Base-by-base conservation (phyloP, 2,329 filamentous ascomycete genomes). In the Plenodomus lindquistii region DNA sequence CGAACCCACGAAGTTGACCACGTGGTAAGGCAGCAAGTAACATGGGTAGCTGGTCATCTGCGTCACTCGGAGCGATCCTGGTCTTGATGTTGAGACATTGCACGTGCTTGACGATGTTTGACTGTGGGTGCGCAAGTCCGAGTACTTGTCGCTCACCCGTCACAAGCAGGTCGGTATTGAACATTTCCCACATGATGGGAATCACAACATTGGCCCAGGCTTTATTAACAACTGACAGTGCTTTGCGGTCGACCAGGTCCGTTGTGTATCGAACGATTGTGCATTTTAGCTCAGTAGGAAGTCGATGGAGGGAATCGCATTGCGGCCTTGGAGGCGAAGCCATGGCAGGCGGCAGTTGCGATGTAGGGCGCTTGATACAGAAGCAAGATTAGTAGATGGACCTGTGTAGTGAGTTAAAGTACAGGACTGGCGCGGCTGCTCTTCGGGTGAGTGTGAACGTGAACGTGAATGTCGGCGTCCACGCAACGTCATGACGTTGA, bases 21-120 rank as follows among this genome's bases (percentile, higher is more conserved):
- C 5, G 18, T 5, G 22, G 22, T 10, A 24, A 8, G 21, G 22
- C 3, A 39, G 27, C 4, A 10, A 37, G 37, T 19, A 24, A 24
- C 22, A 24, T 24, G 10, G 22, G 22, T 5, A 24, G 22, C 5
- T 24, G 22, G 22, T 24, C 22, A 10, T 24, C 10, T 10, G 22
- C 5, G 10, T 10, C 5, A 24, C 10, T 24, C 22, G 22, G 22
- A 5, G 22, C 22, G 5, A 24, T 10, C 22, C 22, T 24, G 10
- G 22, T 24, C 22, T 24, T 24, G 10, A 46, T 17, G 15, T 43
- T 13, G 18, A 48, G 34, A 10, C 17, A 17, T 1, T 36, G 40
- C 7, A 43, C 24, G 10, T 48, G 24, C 19, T 48, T 43, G 17
- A 40, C 1, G 18, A 43, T 48, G 24, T 43, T 48, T 10, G 45